Evolutionary conservation across 192 early-diverging fungal species (phyloP).

Genomic region (Entomortierella beljakovae): DNA sequence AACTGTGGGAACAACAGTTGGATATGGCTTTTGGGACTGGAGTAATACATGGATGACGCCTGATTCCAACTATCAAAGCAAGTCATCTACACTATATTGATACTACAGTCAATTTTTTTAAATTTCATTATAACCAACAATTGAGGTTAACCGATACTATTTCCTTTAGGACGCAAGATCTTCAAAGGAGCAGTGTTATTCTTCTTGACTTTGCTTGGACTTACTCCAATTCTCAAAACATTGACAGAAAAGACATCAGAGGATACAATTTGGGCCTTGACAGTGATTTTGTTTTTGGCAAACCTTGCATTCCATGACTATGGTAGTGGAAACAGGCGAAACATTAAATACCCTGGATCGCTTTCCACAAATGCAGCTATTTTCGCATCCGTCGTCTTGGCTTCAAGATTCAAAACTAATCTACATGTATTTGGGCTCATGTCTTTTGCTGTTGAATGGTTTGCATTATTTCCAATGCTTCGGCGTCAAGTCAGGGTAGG

Average conservation of each 20-base stretch:
- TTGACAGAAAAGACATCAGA: conserved; percentile 89
- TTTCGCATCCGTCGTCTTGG: conserved; percentile 92
- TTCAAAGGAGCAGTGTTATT: conserved; percentile 78
- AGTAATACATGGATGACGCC: conserved; percentile 57
- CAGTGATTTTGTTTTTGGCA: conserved; percentile 82
- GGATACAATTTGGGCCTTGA: conserved; percentile 96
- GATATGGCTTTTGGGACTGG: conserved; percentile 80
- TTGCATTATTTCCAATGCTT: conserved; percentile 95
- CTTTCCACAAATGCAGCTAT: conserved; percentile 98
- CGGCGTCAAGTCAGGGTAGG: conserved; percentile 80
- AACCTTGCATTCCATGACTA: conserved; percentile 96
- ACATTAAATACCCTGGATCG: conserved; percentile 83
- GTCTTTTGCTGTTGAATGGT: conserved; percentile 89
- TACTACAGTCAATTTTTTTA: not conserved
- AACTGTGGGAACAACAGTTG: conserved; percentile 65
- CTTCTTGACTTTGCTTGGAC: conserved; percentile 78
- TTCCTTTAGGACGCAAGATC: conserved; percentile 55
- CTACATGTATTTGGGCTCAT: conserved; percentile 90
- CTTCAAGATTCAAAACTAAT: conserved; percentile 86
- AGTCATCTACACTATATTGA: not conserved
- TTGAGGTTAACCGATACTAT: not conserved
- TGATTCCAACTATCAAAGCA: conserved; percentile 60
- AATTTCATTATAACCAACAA: not conserved
- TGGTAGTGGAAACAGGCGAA: conserved; percentile 57
- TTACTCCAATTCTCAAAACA: conserved; percentile 92